Evolutionary conservation across 2,329 filamentous ascomycete species (phyloP), one percentile per base, ranked within the genome.

Genomic region (Claviceps africana): DNA sequence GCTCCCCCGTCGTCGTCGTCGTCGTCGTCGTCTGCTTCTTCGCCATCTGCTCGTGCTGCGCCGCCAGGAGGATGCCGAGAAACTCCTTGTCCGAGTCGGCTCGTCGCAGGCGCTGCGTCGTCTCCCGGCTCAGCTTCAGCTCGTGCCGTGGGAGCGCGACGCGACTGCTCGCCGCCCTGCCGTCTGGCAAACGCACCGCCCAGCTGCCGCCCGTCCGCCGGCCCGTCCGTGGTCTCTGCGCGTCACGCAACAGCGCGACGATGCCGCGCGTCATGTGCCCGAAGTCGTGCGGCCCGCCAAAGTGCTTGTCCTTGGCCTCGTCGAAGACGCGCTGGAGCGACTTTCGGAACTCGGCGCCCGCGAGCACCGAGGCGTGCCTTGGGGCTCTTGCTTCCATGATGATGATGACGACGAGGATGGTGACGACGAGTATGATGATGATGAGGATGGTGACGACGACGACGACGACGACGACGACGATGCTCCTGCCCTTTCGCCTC

Each of bases 141-240:
- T 45, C 47, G 4, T 40, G 28, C 1, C 54, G 55, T 0, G 56
- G 54, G 2, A 58, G 51, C 4, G 51, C 51, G 3, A 61, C 3
- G 6, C 47, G 15, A 1, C 52, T 57, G 22, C 51, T 31, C 13
- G 54, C 54, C 19, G 52, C 43, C n/a, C 7, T 54, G 17, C 57
- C 61, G 42, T 62, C 57, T 22, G 54, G 54, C 47, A 63, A 56
- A 35, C 47, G 53, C 7, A 61, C 39, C 1, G 37, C 45, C 31
- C 59, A 52, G 47, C 45, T 54, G 37, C 52, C 54, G 44, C 55
- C 15, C 8, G 55, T 54, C 42, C 47, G 54, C 39, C 58, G 56
- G 4, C 49, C 31, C 21, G 53, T 54, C 53, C 42, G 47, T 25
- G 54, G 57, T 10, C n/a, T n/a, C 51, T 56, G 53, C 7, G 17